Evolutionary conservation across 257 asterid species (phyloP), one percentile per base, ranked within the genome.

Genomic region (Verbena officinalis): DNA sequence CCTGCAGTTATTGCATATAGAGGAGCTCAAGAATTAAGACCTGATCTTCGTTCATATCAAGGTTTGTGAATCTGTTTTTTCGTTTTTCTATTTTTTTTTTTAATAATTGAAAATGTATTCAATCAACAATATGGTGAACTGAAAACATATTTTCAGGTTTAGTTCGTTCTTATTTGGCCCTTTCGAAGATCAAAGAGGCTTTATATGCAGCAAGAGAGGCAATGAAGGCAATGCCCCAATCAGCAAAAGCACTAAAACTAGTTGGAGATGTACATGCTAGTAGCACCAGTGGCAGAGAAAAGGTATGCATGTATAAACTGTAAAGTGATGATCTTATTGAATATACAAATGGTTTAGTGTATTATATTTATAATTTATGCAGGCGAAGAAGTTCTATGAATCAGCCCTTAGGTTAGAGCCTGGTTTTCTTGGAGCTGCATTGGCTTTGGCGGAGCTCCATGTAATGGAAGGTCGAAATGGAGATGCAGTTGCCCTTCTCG

Each of bases 221-320:
- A 73, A 87, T 94, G 99, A 94, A 88, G 77, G 93, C 96, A 27
- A 88, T 94, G 95, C 99, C 99, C 49, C 99, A 94, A 72, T 94
- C 99, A 1, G 94, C 97, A 22, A 94, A 94, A 85, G 96, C 90
- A 67, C 76, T 94, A 64, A 94, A 94, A 82, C 78, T 94, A 73
- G 99, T 94, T 43, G 99, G 99, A 59, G 99, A 94, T 72, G 99
- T 88, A 60, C 99, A 94, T 74, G 99, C 99, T 66, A 83, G 92
- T 72, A 90, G 81, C 81, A 79, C 86, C 71, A 83, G 81, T 59
- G 99, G 99, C 67, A 81, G 95, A 75, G 99, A 88, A 73, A 94
- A 94, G 86, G 96, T 83, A 63, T 4, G 62, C 38, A 14, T 10
- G 40, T 31, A 9, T 38, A 59, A 14, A 12, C 14, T 45, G 8